Evolutionary conservation across 2,329 filamentous ascomycete species (phyloP), one percentile per base, ranked within the genome.

Genomic region (Corniculantispora saksenae): DNA sequence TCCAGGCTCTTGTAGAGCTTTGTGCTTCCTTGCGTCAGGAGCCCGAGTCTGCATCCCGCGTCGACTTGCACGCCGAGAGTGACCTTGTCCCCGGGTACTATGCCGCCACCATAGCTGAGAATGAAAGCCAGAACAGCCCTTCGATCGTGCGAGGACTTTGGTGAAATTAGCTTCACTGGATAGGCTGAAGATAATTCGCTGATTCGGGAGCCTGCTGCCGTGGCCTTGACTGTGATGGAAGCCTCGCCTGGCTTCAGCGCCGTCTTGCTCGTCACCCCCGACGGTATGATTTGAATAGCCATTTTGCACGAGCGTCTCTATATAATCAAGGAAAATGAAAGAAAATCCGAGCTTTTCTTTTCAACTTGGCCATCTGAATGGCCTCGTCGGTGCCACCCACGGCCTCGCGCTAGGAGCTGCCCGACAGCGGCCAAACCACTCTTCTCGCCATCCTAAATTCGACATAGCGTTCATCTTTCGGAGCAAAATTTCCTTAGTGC

Each of bases 21-120:
- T 64, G 93, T 97, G 77, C 91, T 92, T 62, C 93, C 93, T 81
- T 86, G 84, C 2, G 84, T 87, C 64, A 83, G 82, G 35, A 86
- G 76, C 69, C 80, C 84, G 51, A 96, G 84, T 64, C 87, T 87
- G 6, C 91, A 88, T 2, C 78, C 76, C 4, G 82, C 70, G 17
- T 86, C 84, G 40, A 95, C 80, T 10, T 84, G 83, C 66, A 94
- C 84, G n/a, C 81, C 79, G 25, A 97, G 84, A 72, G 88, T 81
- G 72, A 97, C 89, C 69, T 86, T 82, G 76, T 97, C 93, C 51
- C 92, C 91, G 12, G 89, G 90, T 2, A 97, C 90, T 12, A 97
- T 85, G 4, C 93, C 93, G 58, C 93, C 93, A 61, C 93, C 93
- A 74, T 97, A 97, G 1, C 92, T 94, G 61, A 97, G 85, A 48